phyloP scores from a whole-genome alignment of 2,329 filamentous ascomycete genomes.

The Cercospora citrullina region DNA sequence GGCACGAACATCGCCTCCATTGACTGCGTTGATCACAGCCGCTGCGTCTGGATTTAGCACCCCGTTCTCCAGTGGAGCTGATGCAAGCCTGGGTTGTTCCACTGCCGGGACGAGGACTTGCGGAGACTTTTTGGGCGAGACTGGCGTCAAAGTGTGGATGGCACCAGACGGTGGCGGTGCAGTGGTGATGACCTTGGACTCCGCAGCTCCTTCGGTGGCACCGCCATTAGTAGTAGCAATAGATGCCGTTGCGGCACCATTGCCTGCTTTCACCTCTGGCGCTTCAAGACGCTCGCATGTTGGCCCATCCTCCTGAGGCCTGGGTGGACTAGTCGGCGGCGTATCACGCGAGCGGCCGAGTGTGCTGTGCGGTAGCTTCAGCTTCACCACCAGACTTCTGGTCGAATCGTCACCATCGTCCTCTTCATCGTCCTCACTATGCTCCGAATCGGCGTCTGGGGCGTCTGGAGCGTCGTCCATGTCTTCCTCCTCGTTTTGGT shows the following conservation, averaged over 20 bases:
- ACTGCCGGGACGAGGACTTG: constrained; percentile 15
- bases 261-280: background rate
- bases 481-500: constrained; percentile 64
- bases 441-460: constrained; percentile 54
- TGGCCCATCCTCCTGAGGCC: constrained; percentile 6
- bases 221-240: background rate
- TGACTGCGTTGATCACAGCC: background rate
- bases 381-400: constrained; percentile 70
- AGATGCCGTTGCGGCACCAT: background rate
- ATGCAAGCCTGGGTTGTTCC: constrained; percentile 1
- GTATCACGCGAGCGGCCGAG: constrained; percentile 16
- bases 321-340: constrained; percentile 27
- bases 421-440: constrained; percentile 44
- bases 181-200: background rate
- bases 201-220: background rate
- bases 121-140: constrained; percentile 12
- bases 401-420: constrained; percentile 35
- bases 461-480: constrained; percentile 49
- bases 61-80: constrained; percentile 5
- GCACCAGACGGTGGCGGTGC: constrained; percentile 6
- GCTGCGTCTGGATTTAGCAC: background rate
- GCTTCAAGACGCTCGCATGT: constrained; percentile 6
- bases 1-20: background rate
- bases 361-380: constrained; percentile 44
- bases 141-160: constrained; percentile 15